These are phyloP conservation scores for Cornus suecica DNA, from an alignment of 148 eudicot species.

Conservation along the genomic window DNA sequence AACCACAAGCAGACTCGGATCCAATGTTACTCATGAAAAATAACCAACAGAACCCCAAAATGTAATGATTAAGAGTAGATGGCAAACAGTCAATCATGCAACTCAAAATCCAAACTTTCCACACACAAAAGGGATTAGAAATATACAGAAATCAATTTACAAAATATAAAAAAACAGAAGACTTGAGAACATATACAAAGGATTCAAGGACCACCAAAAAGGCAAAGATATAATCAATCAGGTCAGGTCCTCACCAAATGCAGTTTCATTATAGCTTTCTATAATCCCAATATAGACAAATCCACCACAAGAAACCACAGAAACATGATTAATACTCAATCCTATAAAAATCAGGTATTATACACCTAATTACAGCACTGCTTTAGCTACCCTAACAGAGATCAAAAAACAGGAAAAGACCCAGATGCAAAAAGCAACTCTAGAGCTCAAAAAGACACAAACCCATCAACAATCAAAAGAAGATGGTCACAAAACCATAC, in stretches of 20 bases:
- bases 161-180: not conserved
- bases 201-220: slow-evolving; percentile 6
- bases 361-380: not conserved
- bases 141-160: not conserved
- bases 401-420: slow-evolving; percentile 12
- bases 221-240: slow-evolving; percentile 9
- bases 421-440: slow-evolving; percentile 9
- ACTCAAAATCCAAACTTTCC: slow-evolving; percentile 1
- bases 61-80: not conserved
- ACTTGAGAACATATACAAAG: not conserved
- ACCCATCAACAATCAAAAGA: not conserved
- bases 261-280: not conserved
- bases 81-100: not conserved
- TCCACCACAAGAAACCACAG: not conserved
- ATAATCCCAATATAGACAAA: not conserved
- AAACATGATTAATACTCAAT: not conserved
- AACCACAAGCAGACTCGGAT: not conserved
- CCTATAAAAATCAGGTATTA: slow-evolving; percentile 8
- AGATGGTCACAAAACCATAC: slow-evolving; percentile 1
- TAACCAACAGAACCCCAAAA: not conserved
- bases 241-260: slow-evolving; percentile 13
- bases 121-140: slow-evolving; percentile 1
- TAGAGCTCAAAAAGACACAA: slow-evolving; percentile 7
- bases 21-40: not conserved
- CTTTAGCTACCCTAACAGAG: slow-evolving; percentile 6